phyloP scores from a whole-genome alignment of 2,329 filamentous ascomycete genomes.

The Colletotrichum shisoi region DNA sequence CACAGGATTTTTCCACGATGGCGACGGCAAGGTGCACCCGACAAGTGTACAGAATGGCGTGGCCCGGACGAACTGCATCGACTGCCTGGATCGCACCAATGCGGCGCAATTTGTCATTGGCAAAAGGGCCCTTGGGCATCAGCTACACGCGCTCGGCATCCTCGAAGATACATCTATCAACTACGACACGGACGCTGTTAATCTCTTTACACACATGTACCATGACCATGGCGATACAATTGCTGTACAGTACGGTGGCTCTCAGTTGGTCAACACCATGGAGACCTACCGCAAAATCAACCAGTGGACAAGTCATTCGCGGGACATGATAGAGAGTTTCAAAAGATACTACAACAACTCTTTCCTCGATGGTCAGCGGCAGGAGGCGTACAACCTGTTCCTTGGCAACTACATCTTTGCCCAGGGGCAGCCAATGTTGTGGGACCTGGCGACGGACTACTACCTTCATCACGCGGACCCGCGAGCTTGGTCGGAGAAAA shows the following conservation, averaged over 20 bases:
- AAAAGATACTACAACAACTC: conserved; percentile 99
- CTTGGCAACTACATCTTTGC: conserved; percentile 92
- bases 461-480: conserved; percentile 93
- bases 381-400: conserved; percentile 98
- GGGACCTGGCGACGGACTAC: conserved; percentile 94
- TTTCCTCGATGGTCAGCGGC: conserved; percentile 94
- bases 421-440: conserved; percentile 90
- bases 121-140: conserved; percentile 89
- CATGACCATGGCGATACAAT: conserved; percentile 98
- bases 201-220: conserved; percentile 97
- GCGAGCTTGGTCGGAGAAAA: conserved; percentile 70
- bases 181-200: conserved; percentile 95
- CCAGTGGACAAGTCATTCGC: conserved; percentile 95
- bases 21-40: conserved; percentile 71
- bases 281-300: conserved; percentile 99
- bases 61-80: conserved; percentile 95
- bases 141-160: conserved; percentile 89
- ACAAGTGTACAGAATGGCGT: conserved; percentile 87
- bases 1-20: conserved; percentile 96
- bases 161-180: conserved; percentile 80
- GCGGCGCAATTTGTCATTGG: conserved; percentile 98
- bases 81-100: conserved; percentile 96
- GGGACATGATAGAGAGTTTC: conserved; percentile 99
- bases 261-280: conserved; percentile 98
- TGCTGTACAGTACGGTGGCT: conserved; percentile 95